A percentile compares a stretch with the other conserved stretches of the same genome.
phyloP scores from a whole-genome alignment of 2,329 filamentous ascomycete genomes.

The Ophiostoma ulmi region DNA sequence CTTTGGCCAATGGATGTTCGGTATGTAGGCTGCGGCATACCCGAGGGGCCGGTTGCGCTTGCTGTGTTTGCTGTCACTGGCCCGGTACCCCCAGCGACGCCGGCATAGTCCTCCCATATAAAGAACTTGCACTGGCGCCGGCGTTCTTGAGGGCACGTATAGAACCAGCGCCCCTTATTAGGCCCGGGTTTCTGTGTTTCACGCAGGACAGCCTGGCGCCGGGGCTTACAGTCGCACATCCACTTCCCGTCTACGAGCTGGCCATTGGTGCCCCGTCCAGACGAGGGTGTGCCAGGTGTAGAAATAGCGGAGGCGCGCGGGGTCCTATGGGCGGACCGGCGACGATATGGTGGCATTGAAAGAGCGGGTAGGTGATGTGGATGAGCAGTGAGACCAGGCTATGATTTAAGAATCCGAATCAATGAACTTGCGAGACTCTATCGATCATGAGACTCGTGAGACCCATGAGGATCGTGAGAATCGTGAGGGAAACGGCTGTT shows the following conservation, averaged over 20 bases:
- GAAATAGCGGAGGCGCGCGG: not conserved
- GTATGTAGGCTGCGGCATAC: slow-evolving; percentile 18
- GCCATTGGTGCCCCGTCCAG: slow-evolving; percentile 26
- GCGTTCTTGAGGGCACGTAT: slow-evolving; percentile 37
- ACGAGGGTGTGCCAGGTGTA: slow-evolving; percentile 12
- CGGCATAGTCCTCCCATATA: slow-evolving; percentile 41
- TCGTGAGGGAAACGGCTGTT: too few relatives aligned
- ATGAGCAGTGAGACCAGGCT: not conserved
- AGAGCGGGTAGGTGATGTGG: not conserved
- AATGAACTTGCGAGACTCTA: not conserved
- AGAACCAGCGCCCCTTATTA: slow-evolving; percentile 43
- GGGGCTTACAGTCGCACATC: slow-evolving; percentile 41
- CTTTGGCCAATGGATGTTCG: slow-evolving; percentile 25
- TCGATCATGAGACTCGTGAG: not conserved
- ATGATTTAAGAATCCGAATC: not conserved
- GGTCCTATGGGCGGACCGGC: not conserved
- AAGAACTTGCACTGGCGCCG: slow-evolving; percentile 41
- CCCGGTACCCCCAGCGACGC: slow-evolving; percentile 25
- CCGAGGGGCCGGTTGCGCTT: not conserved
- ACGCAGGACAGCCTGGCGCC: slow-evolving; percentile 35
- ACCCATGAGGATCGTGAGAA: too few relatives aligned
- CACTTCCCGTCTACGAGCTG: slow-evolving; percentile 30
- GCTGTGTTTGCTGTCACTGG: not conserved
- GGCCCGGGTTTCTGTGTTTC: slow-evolving; percentile 37
- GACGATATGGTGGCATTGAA: not conserved